Conservation (phyloP, 441 rosid species). For the Bocquillonia castaneifolia region DNA sequence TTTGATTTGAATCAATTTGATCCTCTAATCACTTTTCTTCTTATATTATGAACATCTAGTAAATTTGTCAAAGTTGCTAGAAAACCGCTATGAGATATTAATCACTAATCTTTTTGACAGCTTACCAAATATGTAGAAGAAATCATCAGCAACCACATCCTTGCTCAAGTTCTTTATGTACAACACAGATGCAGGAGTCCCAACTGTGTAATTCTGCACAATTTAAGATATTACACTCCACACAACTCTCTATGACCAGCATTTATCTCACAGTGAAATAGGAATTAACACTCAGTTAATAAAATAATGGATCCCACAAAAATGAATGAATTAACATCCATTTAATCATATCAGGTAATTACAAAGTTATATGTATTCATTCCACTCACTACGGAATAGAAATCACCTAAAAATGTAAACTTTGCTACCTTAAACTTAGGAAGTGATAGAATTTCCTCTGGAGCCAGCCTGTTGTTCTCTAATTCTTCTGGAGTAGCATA, state of each 20-base stretch:
- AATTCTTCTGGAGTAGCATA: constrained; percentile 64
- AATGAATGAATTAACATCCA: background rate
- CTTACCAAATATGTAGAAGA: constrained; percentile 85
- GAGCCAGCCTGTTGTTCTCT: constrained; percentile 69
- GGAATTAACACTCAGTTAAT: background rate
- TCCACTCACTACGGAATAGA: background rate
- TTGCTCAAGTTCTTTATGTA: constrained; percentile 93
- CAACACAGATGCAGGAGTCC: constrained; percentile 72
- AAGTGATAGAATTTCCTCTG: constrained; percentile 85
- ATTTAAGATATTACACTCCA: constrained; percentile 15
- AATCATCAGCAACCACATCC: constrained; percentile 72
- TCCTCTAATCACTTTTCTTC: too few species aligned
- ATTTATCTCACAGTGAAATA: background rate
- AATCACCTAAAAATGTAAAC: background rate
- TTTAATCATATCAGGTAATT: background rate
- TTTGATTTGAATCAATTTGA: too few species aligned
- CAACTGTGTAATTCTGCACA: constrained; percentile 82
- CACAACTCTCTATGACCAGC: background rate
- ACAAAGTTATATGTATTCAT: background rate
- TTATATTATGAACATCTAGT: background rate
- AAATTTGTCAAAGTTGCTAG: constrained; percentile 11
- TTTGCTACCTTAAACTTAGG: constrained; percentile 84
- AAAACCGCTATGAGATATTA: background rate
- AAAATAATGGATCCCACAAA: background rate
- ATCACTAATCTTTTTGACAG: constrained; percentile 2